These are phyloP conservation scores for Nadsonia starkeyi-henricii DNA, from an alignment of 1,139 yeast species.

Conservation along the genomic window DNA sequence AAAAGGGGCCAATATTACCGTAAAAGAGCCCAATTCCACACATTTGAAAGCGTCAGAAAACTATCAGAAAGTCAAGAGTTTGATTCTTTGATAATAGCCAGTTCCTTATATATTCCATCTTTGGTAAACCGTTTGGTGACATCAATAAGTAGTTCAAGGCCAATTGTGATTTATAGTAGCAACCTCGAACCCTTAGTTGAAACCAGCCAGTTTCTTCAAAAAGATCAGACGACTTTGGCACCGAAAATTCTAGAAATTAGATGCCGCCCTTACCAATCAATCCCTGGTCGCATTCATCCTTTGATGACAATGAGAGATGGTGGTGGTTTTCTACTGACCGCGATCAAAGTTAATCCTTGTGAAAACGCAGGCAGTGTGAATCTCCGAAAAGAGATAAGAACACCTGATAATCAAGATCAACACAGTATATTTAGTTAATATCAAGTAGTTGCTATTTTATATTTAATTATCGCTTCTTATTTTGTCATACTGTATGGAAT, in stretches of 20 bases:
- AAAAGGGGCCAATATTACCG: constrained; percentile 57
- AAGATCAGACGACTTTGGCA: constrained; percentile 60
- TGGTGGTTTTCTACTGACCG: constrained; percentile 80
- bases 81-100: constrained; percentile 65
- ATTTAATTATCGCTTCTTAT: too few species aligned
- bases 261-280: constrained; percentile 79
- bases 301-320: constrained; percentile 86
- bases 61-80: constrained; percentile 45
- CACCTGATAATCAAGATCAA: too few species aligned
- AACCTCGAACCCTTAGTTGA: constrained; percentile 67
- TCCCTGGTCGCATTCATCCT: constrained; percentile 91
- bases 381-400: too few species aligned
- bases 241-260: constrained; percentile 74
- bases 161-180: constrained; percentile 69
- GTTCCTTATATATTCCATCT: constrained; percentile 57
- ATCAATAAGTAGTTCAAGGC: constrained; percentile 73
- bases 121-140: constrained; percentile 50
- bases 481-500: too few species aligned
- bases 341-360: constrained; percentile 61
- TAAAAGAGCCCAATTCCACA: constrained; percentile 44
- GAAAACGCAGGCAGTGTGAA: neutral
- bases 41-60: constrained; percentile 28
- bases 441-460: too few species aligned
- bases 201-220: constrained; percentile 50
- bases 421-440: too few species aligned